A percentile compares a stretch with the other conserved stretches of the same genome.
Conservation (phyloP, 169 alveolate species). For the Plasmodium knowlesi region DNA sequence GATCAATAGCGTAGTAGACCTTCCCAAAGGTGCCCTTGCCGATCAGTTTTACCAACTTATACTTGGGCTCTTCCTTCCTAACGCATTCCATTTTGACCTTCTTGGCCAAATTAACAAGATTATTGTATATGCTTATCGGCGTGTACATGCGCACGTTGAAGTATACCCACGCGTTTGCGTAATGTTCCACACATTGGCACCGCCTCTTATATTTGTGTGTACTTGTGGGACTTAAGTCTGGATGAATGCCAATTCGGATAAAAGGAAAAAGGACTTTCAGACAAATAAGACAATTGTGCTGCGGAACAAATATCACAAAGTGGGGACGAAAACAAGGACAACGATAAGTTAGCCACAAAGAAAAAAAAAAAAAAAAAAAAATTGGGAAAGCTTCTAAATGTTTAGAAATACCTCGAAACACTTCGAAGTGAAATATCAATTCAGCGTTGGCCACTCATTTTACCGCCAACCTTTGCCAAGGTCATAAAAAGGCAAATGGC, state of each 20-base stretch:
- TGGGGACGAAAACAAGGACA: neutral
- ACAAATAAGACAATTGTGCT: neutral
- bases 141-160: neutral
- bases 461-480: neutral
- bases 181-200: neutral
- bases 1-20: conserved; percentile 58
- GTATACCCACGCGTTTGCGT: neutral
- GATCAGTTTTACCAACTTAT: conserved; percentile 40
- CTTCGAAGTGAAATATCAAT: neutral
- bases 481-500: neutral
- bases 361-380: neutral
- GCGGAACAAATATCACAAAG: neutral
- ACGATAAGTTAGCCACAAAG: neutral
- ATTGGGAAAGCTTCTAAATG: neutral
- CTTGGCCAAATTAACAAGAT: neutral
- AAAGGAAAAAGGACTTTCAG: neutral
- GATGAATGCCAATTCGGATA: neutral
- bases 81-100: neutral
- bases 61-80: conserved; percentile 16
- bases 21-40: conserved; percentile 73
- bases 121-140: neutral
- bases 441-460: neutral
- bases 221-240: neutral
- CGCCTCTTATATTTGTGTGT: neutral
- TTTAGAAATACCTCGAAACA: neutral